Evolutionary conservation across 2,329 filamentous ascomycete genomes (phyloP).

Genomic region (Raffaelea arxii): DNA sequence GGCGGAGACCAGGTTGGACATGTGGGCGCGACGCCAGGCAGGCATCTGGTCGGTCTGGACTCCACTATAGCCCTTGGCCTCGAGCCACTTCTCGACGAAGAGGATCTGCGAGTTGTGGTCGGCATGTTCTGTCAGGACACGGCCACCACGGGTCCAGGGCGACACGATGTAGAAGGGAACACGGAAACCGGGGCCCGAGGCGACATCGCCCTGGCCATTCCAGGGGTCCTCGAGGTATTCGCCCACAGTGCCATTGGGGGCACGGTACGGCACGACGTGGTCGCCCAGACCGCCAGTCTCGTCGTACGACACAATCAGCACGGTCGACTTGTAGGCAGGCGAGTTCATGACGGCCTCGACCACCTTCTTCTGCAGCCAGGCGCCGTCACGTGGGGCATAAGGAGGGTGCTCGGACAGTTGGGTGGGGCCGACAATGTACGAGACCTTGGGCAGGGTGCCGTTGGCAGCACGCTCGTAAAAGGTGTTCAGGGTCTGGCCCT

Average conservation of each 20-base stretch:
- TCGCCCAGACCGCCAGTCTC: conserved; percentile 40
- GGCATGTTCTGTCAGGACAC: conserved; percentile 38
- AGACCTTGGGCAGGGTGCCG: conserved; percentile 34
- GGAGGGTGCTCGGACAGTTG: conserved; percentile 45
- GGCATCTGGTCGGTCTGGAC: conserved; percentile 22
- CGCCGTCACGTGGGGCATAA: conserved; percentile 42
- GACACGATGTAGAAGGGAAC: conserved; percentile 40
- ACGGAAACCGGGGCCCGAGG: conserved; percentile 22
- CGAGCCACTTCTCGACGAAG: conserved; percentile 38
- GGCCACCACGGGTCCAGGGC: conserved; percentile 37
- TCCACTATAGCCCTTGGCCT: conserved; percentile 35
- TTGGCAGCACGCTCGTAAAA: conserved; percentile 36
- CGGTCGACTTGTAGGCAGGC: conserved; percentile 37
- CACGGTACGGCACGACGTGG: conserved; percentile 36
- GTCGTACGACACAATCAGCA: conserved; percentile 37
- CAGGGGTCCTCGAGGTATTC: conserved; percentile 34
- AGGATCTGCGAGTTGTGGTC: conserved; percentile 41
- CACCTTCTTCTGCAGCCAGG: conserved; percentile 43
- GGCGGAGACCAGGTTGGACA: conserved; percentile 12
- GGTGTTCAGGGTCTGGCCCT: conserved; percentile 28
- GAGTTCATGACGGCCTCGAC: conserved; percentile 39
- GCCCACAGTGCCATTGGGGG: conserved; percentile 29
- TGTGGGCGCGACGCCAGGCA: conserved; percentile 21
- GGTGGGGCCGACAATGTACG: conserved; percentile 35
- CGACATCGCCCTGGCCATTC: conserved; percentile 20